Base-by-base conservation (phyloP, 495 filamentous ascomycete genomes). In the Penicillium angulare region DNA sequence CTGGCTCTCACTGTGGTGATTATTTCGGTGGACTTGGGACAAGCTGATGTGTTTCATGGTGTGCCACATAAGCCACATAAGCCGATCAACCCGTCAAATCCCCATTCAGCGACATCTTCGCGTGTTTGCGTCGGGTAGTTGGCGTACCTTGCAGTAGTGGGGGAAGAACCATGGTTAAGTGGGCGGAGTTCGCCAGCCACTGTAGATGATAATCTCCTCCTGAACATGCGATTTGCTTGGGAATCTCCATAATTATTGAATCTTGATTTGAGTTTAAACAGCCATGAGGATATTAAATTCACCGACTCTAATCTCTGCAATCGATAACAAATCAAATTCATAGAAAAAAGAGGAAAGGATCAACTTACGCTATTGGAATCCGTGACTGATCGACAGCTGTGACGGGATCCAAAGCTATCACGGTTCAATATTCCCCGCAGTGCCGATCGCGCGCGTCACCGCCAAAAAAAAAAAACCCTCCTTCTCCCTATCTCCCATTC, bases 401-500 rank as follows among this genome's bases (percentile, higher is more conserved):
- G 22, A 23, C 13, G 38, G 34, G 16, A 38, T 38, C 35, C 23
- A 22, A 27, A 42, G 5, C 45, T 50, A 47, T 54, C 52, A 55
- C 24, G 24, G 2, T 44, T 44, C 45, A 43, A 29, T 26, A 59
- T 47, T 53, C 56, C 61, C 59, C 62, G 59, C 61, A 56, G 49
- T 17, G 62, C 62, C 62, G 62, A 65, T 65, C 58, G 63, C 58
- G 20, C 42, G 31, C 23, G 46, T 51, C 50, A 39, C 50, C 50
- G 45, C 43, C 33, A 46, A 16, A 20, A 50, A 57, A 34, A 46
- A 46, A 55, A 61, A 55, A 32, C 51, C 43, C 33, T 43, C 43
- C 16, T 48, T 12, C 18, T 44, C 48, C 36, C n/a, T 32, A 20
- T 32, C 45, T 31, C 20, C 3, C 23, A 17, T 51, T 35, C 24